Evolutionary conservation across 257 asterid species (phyloP).

Genomic region (Forsythia viridissima): DNA sequence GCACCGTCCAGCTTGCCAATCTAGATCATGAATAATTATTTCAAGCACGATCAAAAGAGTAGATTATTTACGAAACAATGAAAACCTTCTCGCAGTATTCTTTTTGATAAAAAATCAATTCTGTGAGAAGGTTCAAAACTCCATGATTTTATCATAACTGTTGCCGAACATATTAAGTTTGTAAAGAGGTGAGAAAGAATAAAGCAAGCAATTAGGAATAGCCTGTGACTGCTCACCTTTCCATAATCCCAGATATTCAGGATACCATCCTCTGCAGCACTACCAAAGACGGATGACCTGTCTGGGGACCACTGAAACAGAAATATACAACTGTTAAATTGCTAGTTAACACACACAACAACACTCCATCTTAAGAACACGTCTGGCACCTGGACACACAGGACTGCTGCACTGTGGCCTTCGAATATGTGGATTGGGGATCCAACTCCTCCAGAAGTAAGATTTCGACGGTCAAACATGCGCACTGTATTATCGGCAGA

Average conservation of each 20-base stretch:
- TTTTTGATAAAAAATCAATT: not conserved
- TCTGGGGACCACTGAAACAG: constrained; percentile 92
- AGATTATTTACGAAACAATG: not conserved
- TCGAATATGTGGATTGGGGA: constrained; percentile 85
- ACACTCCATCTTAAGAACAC: not conserved
- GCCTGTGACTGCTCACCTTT: constrained; percentile 44
- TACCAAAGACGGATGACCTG: constrained; percentile 85
- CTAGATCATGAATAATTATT: not conserved
- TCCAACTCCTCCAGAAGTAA: constrained; percentile 83
- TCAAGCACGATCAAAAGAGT: not conserved
- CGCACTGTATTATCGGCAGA: constrained; percentile 91
- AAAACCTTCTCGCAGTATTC: no score
- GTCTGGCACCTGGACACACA: constrained; percentile 81
- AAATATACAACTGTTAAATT: constrained; percentile 3
- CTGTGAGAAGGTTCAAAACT: not conserved
- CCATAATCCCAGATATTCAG: constrained; percentile 88
- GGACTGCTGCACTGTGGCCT: constrained; percentile 91
- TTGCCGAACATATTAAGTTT: not conserved
- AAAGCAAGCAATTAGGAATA: not conserved
- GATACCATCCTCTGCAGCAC: constrained; percentile 97
- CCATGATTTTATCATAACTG: not conserved
- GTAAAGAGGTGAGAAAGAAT: not conserved
- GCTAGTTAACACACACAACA: constrained; percentile 12
- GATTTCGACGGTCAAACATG: constrained; percentile 93
- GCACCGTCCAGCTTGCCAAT: constrained; percentile 4